Base-by-base conservation (phyloP, 257 asterid species). In the Agastache rugosa region DNA sequence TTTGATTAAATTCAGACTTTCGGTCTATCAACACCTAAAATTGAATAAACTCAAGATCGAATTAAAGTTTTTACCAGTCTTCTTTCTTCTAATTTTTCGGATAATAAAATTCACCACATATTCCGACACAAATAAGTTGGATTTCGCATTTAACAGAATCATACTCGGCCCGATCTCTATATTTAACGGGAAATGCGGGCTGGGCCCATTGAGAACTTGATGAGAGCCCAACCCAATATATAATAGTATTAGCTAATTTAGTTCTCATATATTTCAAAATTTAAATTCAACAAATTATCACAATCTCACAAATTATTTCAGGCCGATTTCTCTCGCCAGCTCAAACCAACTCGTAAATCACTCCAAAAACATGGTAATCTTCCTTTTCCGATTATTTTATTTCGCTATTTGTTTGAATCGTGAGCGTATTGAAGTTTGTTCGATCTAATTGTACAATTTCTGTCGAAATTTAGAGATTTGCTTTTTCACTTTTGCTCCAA, bases 361-460 rank as follows among this genome's bases (percentile, higher is more conserved):
- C 55, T 63, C 69, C 50, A 2, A 41, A 44, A 44, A 27, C n/a
- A 83, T 83, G 86, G 86, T 83, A 61, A 73, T 31, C 34, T 66
- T 9, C 71, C 9, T 37, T 27, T 42, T 41, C 47, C 3, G 15
- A 4, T 51, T 27, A 23, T 6, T 66, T 61, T 2, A 2, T 39
- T 15, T 45, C 62, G 29, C n/a, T 8, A 8, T 50, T 64, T 23
- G 50, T 69, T 56, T 10, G 35, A 50, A 72, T 76, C 55, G 47
- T 54, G 72, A 20, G 50, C 67, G 15, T 39, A 1, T 50, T 65
- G 73, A 39, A 25, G 67, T 48, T 66, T 61, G 29, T 51, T 75
- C 55, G 71, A 72, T 78, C 78, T 64, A 23, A 67, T 75, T 6
- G 61, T 37, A 10, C 64, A 15, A 42, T 20, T 55, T 39, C 60